A percentile compares a stretch with the other conserved stretches of the same genome.
These are phyloP conservation scores for Ichthyophthirius multifiliis DNA, from an alignment of 169 alveolate species.

Conservation along the genomic window DNA sequence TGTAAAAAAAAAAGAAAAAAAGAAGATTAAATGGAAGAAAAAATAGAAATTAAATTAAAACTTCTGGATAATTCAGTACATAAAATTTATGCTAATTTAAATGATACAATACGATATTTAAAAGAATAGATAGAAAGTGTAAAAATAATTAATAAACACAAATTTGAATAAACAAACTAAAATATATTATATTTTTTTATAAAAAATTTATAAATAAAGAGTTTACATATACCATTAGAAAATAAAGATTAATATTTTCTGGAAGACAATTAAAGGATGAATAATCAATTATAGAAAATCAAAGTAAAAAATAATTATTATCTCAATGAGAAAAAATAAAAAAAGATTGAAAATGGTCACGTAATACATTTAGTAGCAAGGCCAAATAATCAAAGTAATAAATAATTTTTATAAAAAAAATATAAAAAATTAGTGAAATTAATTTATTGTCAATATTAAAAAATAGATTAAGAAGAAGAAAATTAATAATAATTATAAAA, in stretches of 20 bases:
- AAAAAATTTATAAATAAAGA: background rate
- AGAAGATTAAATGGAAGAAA: background rate
- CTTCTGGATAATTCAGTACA: conserved; percentile 34
- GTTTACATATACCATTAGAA: conserved; percentile 55
- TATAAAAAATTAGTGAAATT: background rate
- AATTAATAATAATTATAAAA: conserved; percentile 20
- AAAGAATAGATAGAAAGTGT: conserved; percentile 56
- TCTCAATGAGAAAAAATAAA: background rate
- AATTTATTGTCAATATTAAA: background rate
- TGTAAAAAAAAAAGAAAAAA: too few relatives aligned
- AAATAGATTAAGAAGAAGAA: conserved; percentile 24
- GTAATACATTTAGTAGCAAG: conserved; percentile 68
- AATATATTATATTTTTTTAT: background rate
- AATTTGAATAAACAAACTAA: background rate
- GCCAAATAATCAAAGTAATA: background rate
- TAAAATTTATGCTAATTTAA: conserved; percentile 15
- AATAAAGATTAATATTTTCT: conserved; percentile 71
- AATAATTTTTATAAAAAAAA: conserved; percentile 8
- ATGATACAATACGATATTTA: conserved; percentile 41
- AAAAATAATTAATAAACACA: background rate
- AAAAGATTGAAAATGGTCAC: conserved; percentile 62
- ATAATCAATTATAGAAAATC: conserved; percentile 30
- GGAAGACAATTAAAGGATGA: conserved; percentile 70
- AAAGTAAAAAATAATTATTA: background rate
- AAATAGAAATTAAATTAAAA: conserved; percentile 9